Evolutionary conservation across 768 basidiomycete species (phyloP).

Genomic region (Lentinula aciculospora): DNA sequence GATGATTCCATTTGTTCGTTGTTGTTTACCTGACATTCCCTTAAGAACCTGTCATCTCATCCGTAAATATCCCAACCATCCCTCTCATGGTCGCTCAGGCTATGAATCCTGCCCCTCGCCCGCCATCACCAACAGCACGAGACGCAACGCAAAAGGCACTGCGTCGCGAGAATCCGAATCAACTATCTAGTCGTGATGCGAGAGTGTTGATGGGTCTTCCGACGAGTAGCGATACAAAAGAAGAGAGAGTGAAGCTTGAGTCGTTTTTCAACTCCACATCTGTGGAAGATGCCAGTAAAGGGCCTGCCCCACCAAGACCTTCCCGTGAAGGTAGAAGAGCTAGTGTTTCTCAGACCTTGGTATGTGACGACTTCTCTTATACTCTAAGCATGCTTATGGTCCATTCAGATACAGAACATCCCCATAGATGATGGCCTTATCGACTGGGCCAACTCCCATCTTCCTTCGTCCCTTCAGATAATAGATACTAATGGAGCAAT

Average conservation of each 20-base stretch:
- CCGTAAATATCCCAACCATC: constrained; percentile 95
- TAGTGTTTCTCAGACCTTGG: constrained; percentile 12
- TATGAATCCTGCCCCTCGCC: constrained; percentile 93
- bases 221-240: constrained; percentile 23
- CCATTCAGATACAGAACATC: constrained; percentile 13
- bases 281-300: constrained; percentile 10
- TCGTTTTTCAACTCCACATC: constrained; percentile 49
- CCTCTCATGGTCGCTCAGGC: constrained; percentile 92
- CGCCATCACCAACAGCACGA: constrained; percentile 85
- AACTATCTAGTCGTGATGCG: constrained; percentile 76
- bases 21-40: constrained; percentile 1
- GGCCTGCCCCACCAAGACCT: constrained; percentile 56
- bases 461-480: constrained; percentile 62
- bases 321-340: constrained; percentile 55
- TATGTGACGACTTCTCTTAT: background rate
- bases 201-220: constrained; percentile 66
- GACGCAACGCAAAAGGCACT: constrained; percentile 85
- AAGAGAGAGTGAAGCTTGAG: constrained; percentile 45
- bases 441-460: constrained; percentile 84
- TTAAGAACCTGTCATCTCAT: constrained; percentile 89
- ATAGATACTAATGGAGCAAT: constrained; percentile 34
- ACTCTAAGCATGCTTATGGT: constrained; percentile 10
- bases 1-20: background rate
- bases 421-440: constrained; percentile 52
- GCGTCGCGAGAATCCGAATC: constrained; percentile 79